phyloP scores from a whole-genome alignment of 2,329 filamentous ascomycete genomes.

The Westerdykella aurantiaca region DNA sequence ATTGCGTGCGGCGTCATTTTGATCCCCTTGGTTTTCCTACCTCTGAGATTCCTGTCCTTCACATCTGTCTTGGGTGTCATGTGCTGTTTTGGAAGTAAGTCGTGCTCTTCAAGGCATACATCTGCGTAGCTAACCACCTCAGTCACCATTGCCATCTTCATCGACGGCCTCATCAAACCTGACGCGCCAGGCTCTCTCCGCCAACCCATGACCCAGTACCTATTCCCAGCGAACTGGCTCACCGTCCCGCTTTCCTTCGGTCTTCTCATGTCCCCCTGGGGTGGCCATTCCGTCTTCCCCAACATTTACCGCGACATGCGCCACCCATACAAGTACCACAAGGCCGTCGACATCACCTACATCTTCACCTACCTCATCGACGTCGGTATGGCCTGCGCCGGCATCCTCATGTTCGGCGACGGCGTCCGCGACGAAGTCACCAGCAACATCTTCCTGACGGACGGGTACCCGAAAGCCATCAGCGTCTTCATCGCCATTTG shows the following conservation, averaged over 20 bases:
- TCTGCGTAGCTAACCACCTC: conserved; percentile 1
- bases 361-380: conserved; percentile 81
- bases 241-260: conserved; percentile 85
- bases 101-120: not conserved
- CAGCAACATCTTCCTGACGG: conserved; percentile 72
- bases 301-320: conserved; percentile 77
- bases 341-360: conserved; percentile 74
- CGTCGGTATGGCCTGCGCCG: conserved; percentile 71
- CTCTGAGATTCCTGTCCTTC: conserved; percentile 76
- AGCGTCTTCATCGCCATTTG: conserved; percentile 78
- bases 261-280: conserved; percentile 78
- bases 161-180: conserved; percentile 81
- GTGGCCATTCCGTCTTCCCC: conserved; percentile 70
- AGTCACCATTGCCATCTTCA: conserved; percentile 79
- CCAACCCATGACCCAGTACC: conserved; percentile 70
- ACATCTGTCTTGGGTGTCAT: conserved; percentile 91
- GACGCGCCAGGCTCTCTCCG: conserved; percentile 74
- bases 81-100: conserved; percentile 79
- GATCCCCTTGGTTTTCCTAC: conserved; percentile 76
- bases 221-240: conserved; percentile 81
- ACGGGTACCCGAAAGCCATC: conserved; percentile 66
- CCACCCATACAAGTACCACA: conserved; percentile 73
- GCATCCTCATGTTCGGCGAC: conserved; percentile 92
- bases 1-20: conserved; percentile 72
- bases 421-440: conserved; percentile 84